Conservation (phyloP, 768 basidiomycete genomes). For the Lactifluus hygrophoroides region DNA sequence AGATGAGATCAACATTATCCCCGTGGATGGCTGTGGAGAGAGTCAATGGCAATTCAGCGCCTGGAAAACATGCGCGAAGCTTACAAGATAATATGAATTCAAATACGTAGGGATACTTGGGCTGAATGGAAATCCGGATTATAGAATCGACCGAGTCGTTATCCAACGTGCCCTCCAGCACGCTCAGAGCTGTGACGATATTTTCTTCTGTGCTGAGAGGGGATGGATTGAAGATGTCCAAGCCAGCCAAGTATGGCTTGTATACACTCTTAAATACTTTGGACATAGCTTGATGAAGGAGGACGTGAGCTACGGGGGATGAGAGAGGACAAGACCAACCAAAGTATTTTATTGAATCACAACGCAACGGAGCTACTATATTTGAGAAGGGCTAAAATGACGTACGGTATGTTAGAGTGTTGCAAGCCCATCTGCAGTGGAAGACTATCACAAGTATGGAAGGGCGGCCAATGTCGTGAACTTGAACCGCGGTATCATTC, state of each 20-base stretch:
- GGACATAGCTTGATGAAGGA: background rate
- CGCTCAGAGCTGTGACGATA: background rate
- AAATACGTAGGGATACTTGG: background rate
- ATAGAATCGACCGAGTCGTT: conserved; percentile 4
- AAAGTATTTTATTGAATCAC: background rate
- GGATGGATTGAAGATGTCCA: conserved; percentile 3
- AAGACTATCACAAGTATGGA: too few species aligned
- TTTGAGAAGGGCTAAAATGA: background rate
- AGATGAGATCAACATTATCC: background rate
- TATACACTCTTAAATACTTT: background rate
- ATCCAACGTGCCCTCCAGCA: conserved; percentile 5
- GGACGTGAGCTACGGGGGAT: background rate
- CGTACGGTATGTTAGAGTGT: background rate
- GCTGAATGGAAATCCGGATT: background rate
- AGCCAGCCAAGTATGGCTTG: background rate
- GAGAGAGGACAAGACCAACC: background rate
- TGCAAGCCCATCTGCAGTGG: too few species aligned
- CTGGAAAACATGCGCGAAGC: background rate
- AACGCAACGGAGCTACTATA: conserved; percentile 3
- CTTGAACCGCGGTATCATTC: background rate
- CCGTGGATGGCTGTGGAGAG: background rate
- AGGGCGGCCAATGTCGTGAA: too few species aligned
- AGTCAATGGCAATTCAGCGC: background rate
- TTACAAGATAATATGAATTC: conserved; percentile 13
- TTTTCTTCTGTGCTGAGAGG: background rate